Evolutionary conservation across 441 rosid species (phyloP).

Genomic region (Melastoma candidum): DNA sequence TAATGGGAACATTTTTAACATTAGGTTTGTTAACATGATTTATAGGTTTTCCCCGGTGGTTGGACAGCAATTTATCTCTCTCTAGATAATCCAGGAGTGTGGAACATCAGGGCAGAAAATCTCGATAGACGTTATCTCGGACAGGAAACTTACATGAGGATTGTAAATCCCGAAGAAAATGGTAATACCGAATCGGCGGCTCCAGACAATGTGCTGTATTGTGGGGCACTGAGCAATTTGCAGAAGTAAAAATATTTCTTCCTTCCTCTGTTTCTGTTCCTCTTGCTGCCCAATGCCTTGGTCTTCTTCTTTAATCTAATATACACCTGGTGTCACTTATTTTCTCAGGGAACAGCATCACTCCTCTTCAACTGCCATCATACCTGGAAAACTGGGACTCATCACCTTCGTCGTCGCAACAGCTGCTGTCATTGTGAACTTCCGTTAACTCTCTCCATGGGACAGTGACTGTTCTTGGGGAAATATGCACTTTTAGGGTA

Average conservation of each 20-base stretch:
- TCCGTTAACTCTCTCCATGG: no score
- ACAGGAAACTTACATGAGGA: conserved; percentile 16
- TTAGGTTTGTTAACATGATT: not conserved
- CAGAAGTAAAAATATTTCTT: conserved; percentile 9
- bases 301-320: no score
- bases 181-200: conserved; percentile 13
- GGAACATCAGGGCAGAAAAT: conserved; percentile 91
- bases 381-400: no score
- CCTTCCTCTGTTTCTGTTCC: not conserved
- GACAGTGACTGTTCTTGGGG: no score
- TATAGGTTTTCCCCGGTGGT: conserved; percentile 88
- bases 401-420: no score
- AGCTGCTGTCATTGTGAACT: no score
- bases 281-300: no score
- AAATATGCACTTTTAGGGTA: no score
- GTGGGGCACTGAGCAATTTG: conserved; percentile 8
- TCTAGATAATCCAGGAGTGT: conserved; percentile 85
- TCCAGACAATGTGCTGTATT: conserved; percentile 14
- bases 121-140: conserved; percentile 48
- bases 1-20: not conserved
- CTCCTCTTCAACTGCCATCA: no score
- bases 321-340: no score
- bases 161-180: conserved; percentile 10
- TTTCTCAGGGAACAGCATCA: no score
- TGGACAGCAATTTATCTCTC: conserved; percentile 88